Percentiles rank a stretch among this genome's conserved stretches.
Evolutionary conservation across 441 rosid genomes (phyloP).

Genomic region (Erodium moschatum): DNA sequence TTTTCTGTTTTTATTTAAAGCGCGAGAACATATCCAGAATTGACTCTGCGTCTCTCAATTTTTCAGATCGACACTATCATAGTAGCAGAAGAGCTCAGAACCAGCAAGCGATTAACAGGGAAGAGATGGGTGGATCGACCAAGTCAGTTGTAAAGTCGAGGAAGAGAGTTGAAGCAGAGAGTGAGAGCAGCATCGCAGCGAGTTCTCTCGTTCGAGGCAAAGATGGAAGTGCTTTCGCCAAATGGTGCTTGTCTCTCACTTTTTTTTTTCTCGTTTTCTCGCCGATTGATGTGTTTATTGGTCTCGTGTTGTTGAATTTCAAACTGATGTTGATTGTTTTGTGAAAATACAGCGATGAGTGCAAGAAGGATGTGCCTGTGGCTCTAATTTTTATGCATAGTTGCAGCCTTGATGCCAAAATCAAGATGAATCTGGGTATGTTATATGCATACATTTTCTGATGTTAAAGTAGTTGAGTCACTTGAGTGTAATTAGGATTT

Average conservation of each 20-base stretch:
- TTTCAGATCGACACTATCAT: background rate
- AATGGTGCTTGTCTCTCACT: constrained; percentile 37
- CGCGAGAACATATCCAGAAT: background rate
- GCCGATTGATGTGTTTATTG: background rate
- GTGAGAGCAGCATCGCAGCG: constrained; percentile 9
- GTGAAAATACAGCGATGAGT: constrained; percentile 51
- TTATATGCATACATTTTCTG: background rate
- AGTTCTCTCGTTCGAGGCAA: constrained; percentile 50
- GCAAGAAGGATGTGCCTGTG: constrained; percentile 61
- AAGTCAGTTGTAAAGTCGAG: constrained; percentile 41
- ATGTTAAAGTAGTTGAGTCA: no score
- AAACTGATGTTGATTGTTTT: background rate
- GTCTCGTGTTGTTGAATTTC: background rate
- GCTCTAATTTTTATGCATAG: constrained; percentile 68
- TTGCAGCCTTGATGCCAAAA: constrained; percentile 81
- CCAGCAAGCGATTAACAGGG: background rate
- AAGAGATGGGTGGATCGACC: constrained; percentile 24
- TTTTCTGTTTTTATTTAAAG: background rate
- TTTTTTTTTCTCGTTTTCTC: no score
- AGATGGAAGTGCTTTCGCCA: constrained; percentile 75
- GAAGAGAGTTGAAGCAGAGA: constrained; percentile 74
- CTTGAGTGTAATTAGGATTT: no score
- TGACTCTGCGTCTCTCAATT: background rate
- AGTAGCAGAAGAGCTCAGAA: background rate
- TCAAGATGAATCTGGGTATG: constrained; percentile 64